These are phyloP conservation scores for Lanmaoa rubissima DNA, from an alignment of 768 basidiomycete genomes.

Conservation along the genomic window DNA sequence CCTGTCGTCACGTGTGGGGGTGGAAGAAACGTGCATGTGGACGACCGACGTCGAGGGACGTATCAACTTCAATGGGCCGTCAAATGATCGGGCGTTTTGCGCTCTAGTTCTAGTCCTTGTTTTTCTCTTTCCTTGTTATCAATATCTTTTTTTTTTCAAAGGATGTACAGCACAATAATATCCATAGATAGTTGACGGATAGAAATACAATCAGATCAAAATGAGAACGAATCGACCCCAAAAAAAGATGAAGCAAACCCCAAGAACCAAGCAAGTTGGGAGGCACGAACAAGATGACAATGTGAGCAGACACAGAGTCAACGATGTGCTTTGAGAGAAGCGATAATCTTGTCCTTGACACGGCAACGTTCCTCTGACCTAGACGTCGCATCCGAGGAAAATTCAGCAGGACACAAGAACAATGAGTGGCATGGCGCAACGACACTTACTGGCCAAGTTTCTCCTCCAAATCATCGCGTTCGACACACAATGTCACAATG, in stretches of 20 bases:
- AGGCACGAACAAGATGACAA: background rate
- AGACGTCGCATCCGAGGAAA: background rate
- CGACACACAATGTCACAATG: slow-evolving; percentile 11
- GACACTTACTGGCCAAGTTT: background rate
- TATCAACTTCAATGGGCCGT: no score
- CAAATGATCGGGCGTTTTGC: no score
- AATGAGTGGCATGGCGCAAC: no score
- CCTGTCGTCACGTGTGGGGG: no score
- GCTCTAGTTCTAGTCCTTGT: no score
- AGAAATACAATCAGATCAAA: no score
- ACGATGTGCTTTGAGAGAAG: background rate
- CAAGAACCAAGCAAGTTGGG: background rate
- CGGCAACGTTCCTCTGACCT: background rate
- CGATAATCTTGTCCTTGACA: slow-evolving; percentile 5
- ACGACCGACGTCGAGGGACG: no score
- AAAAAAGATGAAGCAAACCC: background rate
- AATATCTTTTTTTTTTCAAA: background rate
- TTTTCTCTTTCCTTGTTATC: background rate
- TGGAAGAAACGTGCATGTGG: no score
- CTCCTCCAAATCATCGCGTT: background rate
- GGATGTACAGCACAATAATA: background rate
- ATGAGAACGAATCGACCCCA: no score
- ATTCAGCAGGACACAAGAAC: background rate
- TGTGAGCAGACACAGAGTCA: background rate
- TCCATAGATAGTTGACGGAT: background rate